These are phyloP conservation scores for Nigrograna mackinnonii DNA, from an alignment of 2,329 filamentous ascomycete genomes.

Conservation along the genomic window DNA sequence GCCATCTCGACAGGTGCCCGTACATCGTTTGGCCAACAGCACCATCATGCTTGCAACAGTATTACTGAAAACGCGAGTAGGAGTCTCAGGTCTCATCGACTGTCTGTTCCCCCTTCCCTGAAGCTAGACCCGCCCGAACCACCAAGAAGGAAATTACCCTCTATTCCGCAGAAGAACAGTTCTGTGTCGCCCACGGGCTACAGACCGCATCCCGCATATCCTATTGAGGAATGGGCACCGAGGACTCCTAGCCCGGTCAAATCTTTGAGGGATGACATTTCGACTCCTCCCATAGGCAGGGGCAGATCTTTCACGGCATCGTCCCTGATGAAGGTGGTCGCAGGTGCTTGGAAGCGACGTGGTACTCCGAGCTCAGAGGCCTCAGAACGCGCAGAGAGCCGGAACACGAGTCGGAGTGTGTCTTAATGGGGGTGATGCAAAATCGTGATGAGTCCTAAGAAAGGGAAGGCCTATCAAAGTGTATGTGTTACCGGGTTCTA, in stretches of 20 bases:
- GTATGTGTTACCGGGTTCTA: too few relatives aligned
- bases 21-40: too few relatives aligned
- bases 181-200: slow-evolving; percentile 18
- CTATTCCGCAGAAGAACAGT: slow-evolving; percentile 20
- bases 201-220: slow-evolving; percentile 25
- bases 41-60: too few relatives aligned
- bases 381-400: slow-evolving; percentile 1
- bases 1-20: too few relatives aligned
- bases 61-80: too few relatives aligned
- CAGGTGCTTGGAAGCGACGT: slow-evolving; percentile 27
- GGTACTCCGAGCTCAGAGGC: slow-evolving; percentile 12
- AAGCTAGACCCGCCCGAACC: slow-evolving; percentile 16
- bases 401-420: slow-evolving; percentile 9
- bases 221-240: slow-evolving; percentile 26
- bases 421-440: too few relatives aligned
- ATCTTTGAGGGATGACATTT: slow-evolving; percentile 19
- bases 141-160: slow-evolving; percentile 12
- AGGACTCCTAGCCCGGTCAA: slow-evolving; percentile 32
- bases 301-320: slow-evolving; percentile 15
- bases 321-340: slow-evolving; percentile 22
- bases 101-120: slow-evolving; percentile 28
- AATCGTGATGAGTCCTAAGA: too few relatives aligned
- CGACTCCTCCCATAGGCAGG: slow-evolving; percentile 20
- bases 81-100: too few relatives aligned
- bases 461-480: too few relatives aligned